Percentiles rank a stretch among this genome's conserved stretches.
Evolutionary conservation across 208 protist genomes (phyloP).

Genomic region (Herpetomonas samuelpessoai): DNA sequence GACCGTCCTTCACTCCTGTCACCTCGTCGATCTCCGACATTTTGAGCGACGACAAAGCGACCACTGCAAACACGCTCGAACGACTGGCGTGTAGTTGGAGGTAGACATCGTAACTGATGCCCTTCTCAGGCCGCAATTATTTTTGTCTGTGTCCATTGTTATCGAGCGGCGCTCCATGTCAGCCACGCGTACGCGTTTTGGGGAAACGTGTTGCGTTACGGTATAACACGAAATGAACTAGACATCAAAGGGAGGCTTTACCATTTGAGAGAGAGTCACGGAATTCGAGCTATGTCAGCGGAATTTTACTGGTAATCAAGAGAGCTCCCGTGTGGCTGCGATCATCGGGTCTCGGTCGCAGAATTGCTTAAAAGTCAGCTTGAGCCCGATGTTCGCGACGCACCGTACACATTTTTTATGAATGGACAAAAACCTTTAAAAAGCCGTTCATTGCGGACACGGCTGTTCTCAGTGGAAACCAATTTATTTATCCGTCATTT

Average conservation of each 20-base stretch:
- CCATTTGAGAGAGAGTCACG: neutral
- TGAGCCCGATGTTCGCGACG: too few species aligned
- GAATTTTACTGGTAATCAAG: neutral
- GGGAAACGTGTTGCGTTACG: neutral
- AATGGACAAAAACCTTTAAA: too few species aligned
- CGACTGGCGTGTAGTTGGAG: constrained; percentile 1
- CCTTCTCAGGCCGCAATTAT: neutral
- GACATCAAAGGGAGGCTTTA: neutral
- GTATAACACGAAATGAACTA: neutral
- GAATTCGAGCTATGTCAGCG: neutral
- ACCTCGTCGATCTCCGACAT: constrained; percentile 9
- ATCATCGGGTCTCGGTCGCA: too few species aligned
- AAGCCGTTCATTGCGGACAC: too few species aligned
- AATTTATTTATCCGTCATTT: too few species aligned
- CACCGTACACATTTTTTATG: too few species aligned
- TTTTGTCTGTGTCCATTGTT: neutral
- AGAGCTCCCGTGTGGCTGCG: neutral
- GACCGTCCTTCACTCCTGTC: constrained; percentile 16
- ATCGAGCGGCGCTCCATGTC: neutral
- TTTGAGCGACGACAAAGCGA: neutral
- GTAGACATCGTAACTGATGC: neutral
- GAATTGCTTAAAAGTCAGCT: too few species aligned
- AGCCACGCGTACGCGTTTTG: neutral
- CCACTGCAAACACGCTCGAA: neutral
- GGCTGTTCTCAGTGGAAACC: too few species aligned